Base-by-base conservation (phyloP, 2,329 filamentous ascomycete genomes). In the Teratosphaeriaceae sp. region DNA sequence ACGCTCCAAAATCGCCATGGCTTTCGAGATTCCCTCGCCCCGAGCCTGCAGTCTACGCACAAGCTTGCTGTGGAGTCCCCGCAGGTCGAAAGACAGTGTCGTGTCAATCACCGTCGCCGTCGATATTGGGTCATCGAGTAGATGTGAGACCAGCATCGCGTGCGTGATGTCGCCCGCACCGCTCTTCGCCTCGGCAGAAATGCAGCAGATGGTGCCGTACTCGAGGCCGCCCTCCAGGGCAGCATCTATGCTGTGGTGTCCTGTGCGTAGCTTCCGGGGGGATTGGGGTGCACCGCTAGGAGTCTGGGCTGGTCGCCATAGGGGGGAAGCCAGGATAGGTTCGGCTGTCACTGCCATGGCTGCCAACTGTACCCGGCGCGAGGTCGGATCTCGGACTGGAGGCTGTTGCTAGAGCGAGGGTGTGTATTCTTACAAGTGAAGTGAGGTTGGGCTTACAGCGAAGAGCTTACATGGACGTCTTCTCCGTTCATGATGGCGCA, bases 31-130 rank as follows among this genome's bases (percentile, higher is more conserved):
- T 22, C 35, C 43, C 12, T 29, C 20, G 5, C 40, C 44, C 9
- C 35, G 18, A n/a, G 34, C 35, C 7, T 46, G 45, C n/a, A 53
- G 38, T 3, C 27, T 38, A 13, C 38, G 42, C 5, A 48, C 33
- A 2, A 60, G 42, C 1, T 33, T 27, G 15, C 40, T 37, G 43
- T 68, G 64, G 3, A 75, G 46, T 3, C 55, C 56, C 1, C 69
- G 40, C 6, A 73, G 60, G 50, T 73, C 68, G 31, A 74, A 68
- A 2, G 66, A 61, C 2, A 71, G 67, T 0, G 64, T 66, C 3
- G 66, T 66, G 42, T 75, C 72, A 9, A 75, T 62, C 4, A 74
- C 56, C 1, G 66, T 70, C 2, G 64, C 69, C 5, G 56, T 56
- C 0, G 56, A 48, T 2, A 38, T 29, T 0, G 49, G 7, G 13